These are phyloP conservation scores for Yamadazyma taylorii DNA, from an alignment of 1,139 yeast genomes.

Conservation along the genomic window DNA sequence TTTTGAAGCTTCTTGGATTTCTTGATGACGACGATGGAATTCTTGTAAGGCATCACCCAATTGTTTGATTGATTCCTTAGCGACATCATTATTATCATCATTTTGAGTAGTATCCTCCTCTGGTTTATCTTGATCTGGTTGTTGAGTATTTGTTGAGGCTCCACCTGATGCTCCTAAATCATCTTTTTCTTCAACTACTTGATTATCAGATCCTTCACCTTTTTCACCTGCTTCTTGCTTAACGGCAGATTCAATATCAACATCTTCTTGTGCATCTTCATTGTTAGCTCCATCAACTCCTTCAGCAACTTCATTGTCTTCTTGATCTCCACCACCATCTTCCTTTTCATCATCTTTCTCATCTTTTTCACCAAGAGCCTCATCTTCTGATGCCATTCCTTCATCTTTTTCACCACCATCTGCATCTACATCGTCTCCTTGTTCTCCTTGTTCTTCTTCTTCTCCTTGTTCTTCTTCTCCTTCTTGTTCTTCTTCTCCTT, in stretches of 20 bases:
- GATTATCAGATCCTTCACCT: slow-evolving; percentile 78
- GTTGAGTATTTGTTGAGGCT: slow-evolving; percentile 49
- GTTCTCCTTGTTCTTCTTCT: slow-evolving; percentile 28
- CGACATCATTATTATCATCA: slow-evolving; percentile 69
- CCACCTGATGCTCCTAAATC: slow-evolving; percentile 71
- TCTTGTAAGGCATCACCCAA: slow-evolving; percentile 90
- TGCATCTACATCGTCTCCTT: slow-evolving; percentile 24
- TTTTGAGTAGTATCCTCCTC: slow-evolving; percentile 33
- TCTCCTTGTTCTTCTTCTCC: slow-evolving; percentile 24
- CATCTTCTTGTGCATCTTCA: slow-evolving; percentile 50
- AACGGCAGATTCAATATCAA: slow-evolving; percentile 65
- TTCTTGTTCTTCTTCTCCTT: slow-evolving; percentile 25
- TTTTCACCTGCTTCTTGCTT: slow-evolving; percentile 70
- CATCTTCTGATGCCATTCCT: slow-evolving; percentile 14
- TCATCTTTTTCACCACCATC: slow-evolving; percentile 18
- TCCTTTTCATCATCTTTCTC: slow-evolving; percentile 20
- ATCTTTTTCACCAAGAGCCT: slow-evolving; percentile 16
- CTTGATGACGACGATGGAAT: slow-evolving; percentile 88
- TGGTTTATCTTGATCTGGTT: slow-evolving; percentile 21
- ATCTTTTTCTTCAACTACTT: slow-evolving; percentile 64
- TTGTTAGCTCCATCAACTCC: slow-evolving; percentile 54
- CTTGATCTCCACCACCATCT: slow-evolving; percentile 28
- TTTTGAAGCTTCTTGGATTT: slow-evolving; percentile 64
- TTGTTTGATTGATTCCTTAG: slow-evolving; percentile 80
- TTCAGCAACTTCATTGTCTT: slow-evolving; percentile 29